Evolutionary conservation across 2,329 filamentous ascomycete species (phyloP).

Genomic region (Bipolaris gigantea): DNA sequence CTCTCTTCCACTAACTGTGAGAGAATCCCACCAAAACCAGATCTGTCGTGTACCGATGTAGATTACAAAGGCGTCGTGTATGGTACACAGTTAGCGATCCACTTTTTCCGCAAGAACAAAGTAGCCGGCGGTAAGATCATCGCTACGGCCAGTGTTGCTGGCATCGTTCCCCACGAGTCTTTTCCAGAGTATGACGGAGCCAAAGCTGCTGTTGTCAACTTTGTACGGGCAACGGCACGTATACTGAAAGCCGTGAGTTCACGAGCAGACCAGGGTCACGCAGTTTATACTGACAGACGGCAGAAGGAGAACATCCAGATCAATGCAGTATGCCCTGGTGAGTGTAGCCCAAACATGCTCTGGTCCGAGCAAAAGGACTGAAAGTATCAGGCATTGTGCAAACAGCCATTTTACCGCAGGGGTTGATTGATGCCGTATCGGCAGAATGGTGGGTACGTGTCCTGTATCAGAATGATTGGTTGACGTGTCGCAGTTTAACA

Average conservation of each 20-base stretch:
- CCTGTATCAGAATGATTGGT: not conserved
- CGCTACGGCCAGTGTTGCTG: conserved; percentile 50
- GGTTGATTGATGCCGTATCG: conserved; percentile 34
- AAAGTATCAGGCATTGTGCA: conserved; percentile 47
- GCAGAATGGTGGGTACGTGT: conserved; percentile 20
- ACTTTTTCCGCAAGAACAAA: conserved; percentile 49
- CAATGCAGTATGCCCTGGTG: conserved; percentile 52
- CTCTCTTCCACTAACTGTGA: not conserved
- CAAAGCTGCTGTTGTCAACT: conserved; percentile 51
- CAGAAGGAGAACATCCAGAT: conserved; percentile 54
- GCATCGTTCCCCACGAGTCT: conserved; percentile 49
- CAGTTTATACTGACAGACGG: conserved; percentile 1
- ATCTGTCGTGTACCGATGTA: conserved; percentile 53
- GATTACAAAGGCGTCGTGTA: conserved; percentile 57
- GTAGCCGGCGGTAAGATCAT: conserved; percentile 51
- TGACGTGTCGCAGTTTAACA: conserved; percentile 33
- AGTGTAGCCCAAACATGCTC: not conserved
- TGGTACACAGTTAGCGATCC: conserved; percentile 51
- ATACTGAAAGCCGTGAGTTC: conserved; percentile 25
- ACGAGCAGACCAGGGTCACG: not conserved
- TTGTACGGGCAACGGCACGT: conserved; percentile 25
- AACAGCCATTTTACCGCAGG: conserved; percentile 42
- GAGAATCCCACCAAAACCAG: conserved; percentile 50
- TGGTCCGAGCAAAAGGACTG: not conserved
- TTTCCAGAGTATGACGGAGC: conserved; percentile 57